Base-by-base conservation (phyloP, 805 yeast species). In the Barnettozyma populi region DNA sequence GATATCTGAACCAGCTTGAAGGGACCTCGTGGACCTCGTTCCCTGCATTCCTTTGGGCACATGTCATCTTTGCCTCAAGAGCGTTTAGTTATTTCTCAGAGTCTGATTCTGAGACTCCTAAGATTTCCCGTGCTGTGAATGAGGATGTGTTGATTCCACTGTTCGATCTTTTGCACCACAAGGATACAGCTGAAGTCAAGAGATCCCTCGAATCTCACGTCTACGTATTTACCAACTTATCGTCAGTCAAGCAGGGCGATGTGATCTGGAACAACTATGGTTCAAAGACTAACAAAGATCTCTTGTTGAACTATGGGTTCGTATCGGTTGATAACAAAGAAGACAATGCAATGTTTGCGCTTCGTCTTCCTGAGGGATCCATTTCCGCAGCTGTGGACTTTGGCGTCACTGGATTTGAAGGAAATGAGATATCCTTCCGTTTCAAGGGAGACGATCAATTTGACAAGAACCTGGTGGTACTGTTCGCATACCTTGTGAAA, bases 191-290 rank as follows among this genome's bases (percentile, higher is more conserved):
- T 0, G 69, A 76, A 18, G 90, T 88, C 1, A 67, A 75, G 18
- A 90, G 97, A 97, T 57, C 54, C 2, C 59, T 52, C 40, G 38
- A 46, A 1, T 56, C 49, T 20, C 56, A 49, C 2, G 59, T 55
- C 2, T 75, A 78, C 48, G 59, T 63, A n/a, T 81, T 82, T 53
- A 65, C 62, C 36, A 61, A 77, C 0, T 67, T 70, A 18, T 62
- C 69, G 4, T 39, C 47, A 7, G 44, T 55, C n/a, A 43, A 48
- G 3, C 53, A 51, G 2, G 76, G 76, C 2, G 61, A 66, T 2
- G 84, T 88, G 60, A 52, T 90, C 1, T 86, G 66, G 65, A 90
- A 90, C 61, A 86, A 87, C 64, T 90, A 90, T 64, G 97, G 97
- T 2, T 80, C 86, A 46, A 90, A 89, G 63, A 85, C 94, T 0